Base-by-base conservation (phyloP, 73 alveolate genomes). In the Symbiodinium natans region DNA sequence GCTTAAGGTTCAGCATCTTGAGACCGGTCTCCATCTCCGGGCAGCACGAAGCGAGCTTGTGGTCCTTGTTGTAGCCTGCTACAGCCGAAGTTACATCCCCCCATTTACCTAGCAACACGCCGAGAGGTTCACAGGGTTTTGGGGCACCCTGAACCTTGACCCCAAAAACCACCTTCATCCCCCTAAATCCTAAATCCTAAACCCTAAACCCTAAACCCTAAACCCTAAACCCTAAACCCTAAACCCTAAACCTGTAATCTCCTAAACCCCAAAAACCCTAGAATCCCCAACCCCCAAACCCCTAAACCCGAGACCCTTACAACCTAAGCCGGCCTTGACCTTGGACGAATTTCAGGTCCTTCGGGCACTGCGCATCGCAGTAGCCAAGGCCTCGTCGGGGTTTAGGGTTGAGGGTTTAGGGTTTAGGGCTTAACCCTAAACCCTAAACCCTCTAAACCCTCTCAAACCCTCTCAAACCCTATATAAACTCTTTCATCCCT, bases 301-400 rank as follows among this genome's bases (percentile, higher is more conserved):
- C 56, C 56, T 43, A 43, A 43, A n/a, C n/a, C n/a, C n/a, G n/a
- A n/a, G 56, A 43, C 11, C 56, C 56, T 11, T 43, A 43, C n/a
- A n/a, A n/a, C n/a, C n/a, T n/a, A n/a, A n/a, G n/a, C n/a, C n/a
- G 68, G 52, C 96, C 96, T 90, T 10, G 10, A 39, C 46, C 96
- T 48, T 90, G 96, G 36, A 90, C 96, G 54, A 90, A 90, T 48
- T 88, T 87, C 36, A 71, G 77, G 63, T 90, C 96, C 96, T 39
- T 90, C 9, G 96, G 96, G 75, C 96, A 90, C 52, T 90, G 96
- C 54, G 96, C 96, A 29, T 90, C 96, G 27, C 96, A 90, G 38
- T 90, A 90, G 38, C 96, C 96, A 63, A 90, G 87, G 43, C 96
- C 96, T 4, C 93, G 93, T 25, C 38, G 36, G 39, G 38, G 13